phyloP scores from a whole-genome alignment of 805 yeast species.

The Nakazawaea siamensis region DNA sequence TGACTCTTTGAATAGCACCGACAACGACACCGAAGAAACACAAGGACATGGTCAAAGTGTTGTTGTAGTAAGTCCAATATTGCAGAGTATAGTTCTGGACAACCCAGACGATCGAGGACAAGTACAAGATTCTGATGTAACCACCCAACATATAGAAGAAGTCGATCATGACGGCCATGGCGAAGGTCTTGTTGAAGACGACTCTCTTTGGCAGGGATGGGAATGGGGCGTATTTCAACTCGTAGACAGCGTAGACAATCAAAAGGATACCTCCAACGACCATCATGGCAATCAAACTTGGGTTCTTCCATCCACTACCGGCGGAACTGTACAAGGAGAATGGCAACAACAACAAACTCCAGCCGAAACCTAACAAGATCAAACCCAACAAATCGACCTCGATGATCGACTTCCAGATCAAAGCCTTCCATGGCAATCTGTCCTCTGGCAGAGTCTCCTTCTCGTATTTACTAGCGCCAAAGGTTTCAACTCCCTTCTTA shows the following conservation, averaged over 20 bases:
- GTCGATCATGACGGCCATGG: constrained; percentile 30
- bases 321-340: constrained; percentile 27
- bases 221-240: constrained; percentile 20
- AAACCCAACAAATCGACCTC: constrained; percentile 32
- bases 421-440: constrained; percentile 3
- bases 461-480: constrained; percentile 5
- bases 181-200: constrained; percentile 27
- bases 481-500: constrained; percentile 12
- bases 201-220: constrained; percentile 30
- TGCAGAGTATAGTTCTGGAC: constrained; percentile 55
- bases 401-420: constrained; percentile 16
- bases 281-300: constrained; percentile 33
- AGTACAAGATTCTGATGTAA: constrained; percentile 59
- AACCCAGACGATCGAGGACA: constrained; percentile 52
- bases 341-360: constrained; percentile 29
- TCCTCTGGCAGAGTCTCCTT: background rate
- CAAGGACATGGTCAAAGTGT: constrained; percentile 33
- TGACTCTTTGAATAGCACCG: constrained; percentile 57
- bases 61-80: constrained; percentile 65
- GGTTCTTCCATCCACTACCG: constrained; percentile 25
- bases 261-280: constrained; percentile 28
- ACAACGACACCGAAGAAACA: constrained; percentile 32
- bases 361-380: constrained; percentile 29
- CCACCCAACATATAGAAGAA: constrained; percentile 49
- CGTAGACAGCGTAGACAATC: background rate